Evolutionary conservation across 2,329 filamentous ascomycete genomes (phyloP).

Genomic region (Fusarium hostae): DNA sequence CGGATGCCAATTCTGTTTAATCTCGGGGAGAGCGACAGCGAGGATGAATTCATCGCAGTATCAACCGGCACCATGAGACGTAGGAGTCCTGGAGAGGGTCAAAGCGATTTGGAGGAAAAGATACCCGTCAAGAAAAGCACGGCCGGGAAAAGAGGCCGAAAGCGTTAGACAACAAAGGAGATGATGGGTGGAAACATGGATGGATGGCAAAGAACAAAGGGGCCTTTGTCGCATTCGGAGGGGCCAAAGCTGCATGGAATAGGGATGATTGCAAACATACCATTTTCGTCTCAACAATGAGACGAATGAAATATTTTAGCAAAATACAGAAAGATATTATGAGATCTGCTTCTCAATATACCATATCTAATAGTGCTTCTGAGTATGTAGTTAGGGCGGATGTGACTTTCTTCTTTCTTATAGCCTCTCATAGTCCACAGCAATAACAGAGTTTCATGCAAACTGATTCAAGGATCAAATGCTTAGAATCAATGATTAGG

Average conservation of each 20-base stretch:
- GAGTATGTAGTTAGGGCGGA: not conserved
- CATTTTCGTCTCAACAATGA: conserved; percentile 13
- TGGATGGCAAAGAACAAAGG: conserved; percentile 27
- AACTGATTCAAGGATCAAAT: conserved; percentile 13
- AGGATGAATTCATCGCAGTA: conserved; percentile 82
- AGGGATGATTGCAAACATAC: conserved; percentile 15
- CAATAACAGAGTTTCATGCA: conserved; percentile 17
- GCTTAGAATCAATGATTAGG: conserved; percentile 28
- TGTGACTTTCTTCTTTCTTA: not conserved
- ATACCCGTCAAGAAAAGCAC: conserved; percentile 53
- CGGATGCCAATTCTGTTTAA: conserved; percentile 94
- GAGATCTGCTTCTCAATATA: not conserved
- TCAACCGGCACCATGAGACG: conserved; percentile 85
- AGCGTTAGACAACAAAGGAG: conserved; percentile 34
- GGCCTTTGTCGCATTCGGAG: conserved; percentile 25
- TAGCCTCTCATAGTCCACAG: not conserved
- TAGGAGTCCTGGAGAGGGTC: conserved; percentile 80
- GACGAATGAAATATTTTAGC: conserved; percentile 4
- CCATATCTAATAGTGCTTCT: not conserved
- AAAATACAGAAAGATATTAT: not conserved
- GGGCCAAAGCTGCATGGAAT: conserved; percentile 26
- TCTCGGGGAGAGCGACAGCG: conserved; percentile 92
- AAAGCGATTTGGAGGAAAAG: conserved; percentile 65
- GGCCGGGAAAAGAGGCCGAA: conserved; percentile 54
- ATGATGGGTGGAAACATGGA: not conserved